A percentile compares a stretch with the other conserved stretches of the same genome.
phyloP scores from a whole-genome alignment of 192 early-diverging fungal species.

The Dissophora ornata region DNA sequence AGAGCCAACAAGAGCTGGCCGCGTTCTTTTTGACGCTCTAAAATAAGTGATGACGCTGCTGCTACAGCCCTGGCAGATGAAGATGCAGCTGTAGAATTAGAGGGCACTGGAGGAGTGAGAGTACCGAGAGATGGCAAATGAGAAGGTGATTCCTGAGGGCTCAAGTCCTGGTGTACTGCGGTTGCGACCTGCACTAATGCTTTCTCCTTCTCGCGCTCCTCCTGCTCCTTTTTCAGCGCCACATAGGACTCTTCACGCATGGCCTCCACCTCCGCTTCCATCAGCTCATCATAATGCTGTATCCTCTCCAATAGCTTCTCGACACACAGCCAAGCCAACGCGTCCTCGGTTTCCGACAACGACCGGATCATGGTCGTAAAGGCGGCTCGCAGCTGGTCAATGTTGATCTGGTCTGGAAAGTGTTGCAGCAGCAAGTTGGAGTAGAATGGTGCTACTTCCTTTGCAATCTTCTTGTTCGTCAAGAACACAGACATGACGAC shows the following conservation, averaged over 20 bases:
- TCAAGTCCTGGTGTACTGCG: slow-evolving; percentile 15
- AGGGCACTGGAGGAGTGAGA: neutral
- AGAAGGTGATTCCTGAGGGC: slow-evolving; percentile 18
- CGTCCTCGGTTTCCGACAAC: slow-evolving; percentile 61
- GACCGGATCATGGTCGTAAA: slow-evolving; percentile 64
- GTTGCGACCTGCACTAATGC: slow-evolving; percentile 12
- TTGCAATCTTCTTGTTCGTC: slow-evolving; percentile 58
- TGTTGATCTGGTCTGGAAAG: slow-evolving; percentile 59
- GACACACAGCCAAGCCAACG: slow-evolving; percentile 64
- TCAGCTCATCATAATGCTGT: slow-evolving; percentile 32
- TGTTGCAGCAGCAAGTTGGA: slow-evolving; percentile 57
- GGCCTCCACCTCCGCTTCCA: slow-evolving; percentile 9
- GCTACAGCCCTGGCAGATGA: neutral
- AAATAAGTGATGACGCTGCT: neutral
- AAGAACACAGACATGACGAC: slow-evolving; percentile 60
- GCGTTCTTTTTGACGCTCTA: slow-evolving; percentile 31
- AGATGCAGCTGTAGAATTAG: neutral
- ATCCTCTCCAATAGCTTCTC: slow-evolving; percentile 56
- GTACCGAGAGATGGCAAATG: slow-evolving; percentile 29
- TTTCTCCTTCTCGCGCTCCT: slow-evolving; percentile 13
- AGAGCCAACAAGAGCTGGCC: slow-evolving; percentile 50
- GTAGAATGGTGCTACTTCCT: slow-evolving; percentile 62
- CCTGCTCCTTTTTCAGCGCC: neutral
- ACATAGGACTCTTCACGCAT: neutral
- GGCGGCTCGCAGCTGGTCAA: slow-evolving; percentile 60